Conservation (phyloP, 2,329 filamentous ascomycete genomes). For the Myotisia sp. region DNA sequence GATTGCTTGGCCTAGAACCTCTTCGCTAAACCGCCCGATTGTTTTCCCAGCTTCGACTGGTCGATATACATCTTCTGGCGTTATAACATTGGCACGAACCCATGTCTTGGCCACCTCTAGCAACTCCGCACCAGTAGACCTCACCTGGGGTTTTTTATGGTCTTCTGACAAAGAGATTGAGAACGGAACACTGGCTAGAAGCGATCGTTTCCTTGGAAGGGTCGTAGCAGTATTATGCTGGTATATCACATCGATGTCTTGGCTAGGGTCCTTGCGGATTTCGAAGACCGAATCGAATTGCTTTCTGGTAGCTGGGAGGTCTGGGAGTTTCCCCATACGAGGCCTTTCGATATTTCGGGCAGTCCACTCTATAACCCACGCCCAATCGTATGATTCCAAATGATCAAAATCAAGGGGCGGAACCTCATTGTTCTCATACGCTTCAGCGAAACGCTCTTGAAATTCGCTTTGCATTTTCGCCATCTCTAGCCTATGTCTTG, state of each 20-base stretch:
- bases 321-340: constrained; percentile 21
- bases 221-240: constrained; percentile 20
- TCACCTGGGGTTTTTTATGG: background rate
- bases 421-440: constrained; percentile 30
- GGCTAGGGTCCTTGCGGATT: constrained; percentile 23
- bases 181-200: constrained; percentile 25
- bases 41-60: constrained; percentile 23
- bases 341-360: constrained; percentile 28
- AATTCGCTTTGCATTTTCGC: constrained; percentile 34
- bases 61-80: constrained; percentile 29
- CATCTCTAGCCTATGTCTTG: constrained; percentile 27
- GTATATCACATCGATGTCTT: constrained; percentile 24
- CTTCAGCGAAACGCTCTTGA: constrained; percentile 32
- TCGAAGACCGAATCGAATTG: constrained; percentile 31
- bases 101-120: constrained; percentile 32
- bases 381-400: constrained; percentile 34
- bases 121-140: constrained; percentile 13
- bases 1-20: constrained; percentile 26
- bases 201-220: constrained; percentile 21
- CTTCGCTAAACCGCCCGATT: constrained; percentile 21
- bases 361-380: constrained; percentile 34
- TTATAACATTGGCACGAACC: constrained; percentile 35
- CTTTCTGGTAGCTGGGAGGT: constrained; percentile 30
- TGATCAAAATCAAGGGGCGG: constrained; percentile 33
- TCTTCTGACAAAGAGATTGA: constrained; percentile 16